Base-by-base conservation (phyloP, 2,329 filamentous ascomycete species). In the Aspergillus sp. region DNA sequence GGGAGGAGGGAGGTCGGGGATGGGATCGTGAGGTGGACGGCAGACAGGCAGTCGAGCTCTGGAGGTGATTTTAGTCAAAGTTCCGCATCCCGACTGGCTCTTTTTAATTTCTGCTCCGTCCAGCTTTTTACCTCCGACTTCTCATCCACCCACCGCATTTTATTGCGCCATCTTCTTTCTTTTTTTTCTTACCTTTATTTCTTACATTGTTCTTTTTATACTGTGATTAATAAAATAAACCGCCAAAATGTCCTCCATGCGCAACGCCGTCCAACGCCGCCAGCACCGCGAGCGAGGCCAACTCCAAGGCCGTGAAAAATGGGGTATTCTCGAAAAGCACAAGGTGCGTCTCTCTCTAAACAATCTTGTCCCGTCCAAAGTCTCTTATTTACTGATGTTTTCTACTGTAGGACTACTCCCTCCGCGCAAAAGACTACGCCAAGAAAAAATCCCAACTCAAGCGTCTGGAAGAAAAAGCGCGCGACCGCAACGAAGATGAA, bases 261-360 rank as follows among this genome's bases (percentile, higher is more conserved):
- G 82, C 65, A 85, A 85, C 69, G 81, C 82, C 72, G 84, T 93
- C 60, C 86, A 91, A 67, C 86, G 91, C 76, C 91, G 91, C 70
- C 89, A 91, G 66, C 93, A 98, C 77, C 86, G 88, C 67, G 95
- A 98, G 82, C 89, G 95, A 68, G 90, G 90, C 37, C 95, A 98
- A 75, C 90, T 93, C 41, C 77, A 86, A 62, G 90, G 93, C 72
- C 90, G 95, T 53, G 81, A 88, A 64, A 91, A 91, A 80, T 91
- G 92, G 77, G 95, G 95, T 63, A 84, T 98, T 20, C 87, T 98
- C 61, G 95, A 98, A 76, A 98, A 99, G 79, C 90, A 95, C 83
- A 97, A 97, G 80, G 88, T 88, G 70, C 24, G 17, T 34, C 49
- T 15, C 7, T 17, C 7, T 17, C 15, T 48, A 48, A 47, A 40